These are phyloP conservation scores for Choricystis sp. DNA, from an alignment of 139 green algal genomes.

Conservation along the genomic window DNA sequence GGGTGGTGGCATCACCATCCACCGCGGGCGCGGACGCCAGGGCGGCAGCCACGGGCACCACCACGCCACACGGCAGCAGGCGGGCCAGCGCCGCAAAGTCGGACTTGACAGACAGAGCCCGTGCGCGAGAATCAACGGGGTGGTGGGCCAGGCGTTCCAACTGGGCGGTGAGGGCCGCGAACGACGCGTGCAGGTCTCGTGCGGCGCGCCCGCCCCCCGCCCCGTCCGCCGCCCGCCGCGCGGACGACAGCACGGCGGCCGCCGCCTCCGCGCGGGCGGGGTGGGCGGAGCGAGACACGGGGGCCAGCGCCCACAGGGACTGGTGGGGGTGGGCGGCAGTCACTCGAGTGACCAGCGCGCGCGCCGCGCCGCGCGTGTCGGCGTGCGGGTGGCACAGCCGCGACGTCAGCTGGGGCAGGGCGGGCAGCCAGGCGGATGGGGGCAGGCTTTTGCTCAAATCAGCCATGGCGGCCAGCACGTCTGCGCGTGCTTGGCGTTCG, in stretches of 20 bases:
- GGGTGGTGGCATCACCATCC: slow-evolving; percentile 4
- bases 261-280: slow-evolving; percentile 26
- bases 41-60: slow-evolving; percentile 38
- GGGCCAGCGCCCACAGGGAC: slow-evolving; percentile 60
- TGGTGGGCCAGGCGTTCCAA: slow-evolving; percentile 54
- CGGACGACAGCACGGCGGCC: slow-evolving; percentile 6
- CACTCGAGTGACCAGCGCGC: slow-evolving; percentile 28
- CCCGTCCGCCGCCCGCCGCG: slow-evolving; percentile 5
- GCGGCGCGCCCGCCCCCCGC: neutral
- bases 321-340: slow-evolving; percentile 34
- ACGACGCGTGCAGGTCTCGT: neutral
- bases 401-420: slow-evolving; percentile 80
- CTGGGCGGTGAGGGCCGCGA: slow-evolving; percentile 43
- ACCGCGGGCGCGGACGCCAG: slow-evolving; percentile 14
- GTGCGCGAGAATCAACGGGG: slow-evolving; percentile 4
- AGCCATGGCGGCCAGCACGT: slow-evolving; percentile 24
- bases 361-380: slow-evolving; percentile 39
- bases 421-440: slow-evolving; percentile 60
- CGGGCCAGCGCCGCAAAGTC: slow-evolving; percentile 35
- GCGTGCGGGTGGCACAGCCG: slow-evolving; percentile 66
- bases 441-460: slow-evolving; percentile 37
- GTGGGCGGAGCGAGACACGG: slow-evolving; percentile 51
- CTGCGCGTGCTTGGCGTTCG: neutral
- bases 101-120: slow-evolving; percentile 17
- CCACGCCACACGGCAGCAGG: slow-evolving; percentile 51